These are phyloP conservation scores for Globisporangium mamillatum DNA, from an alignment of 352 stramenopile species.

Conservation along the genomic window DNA sequence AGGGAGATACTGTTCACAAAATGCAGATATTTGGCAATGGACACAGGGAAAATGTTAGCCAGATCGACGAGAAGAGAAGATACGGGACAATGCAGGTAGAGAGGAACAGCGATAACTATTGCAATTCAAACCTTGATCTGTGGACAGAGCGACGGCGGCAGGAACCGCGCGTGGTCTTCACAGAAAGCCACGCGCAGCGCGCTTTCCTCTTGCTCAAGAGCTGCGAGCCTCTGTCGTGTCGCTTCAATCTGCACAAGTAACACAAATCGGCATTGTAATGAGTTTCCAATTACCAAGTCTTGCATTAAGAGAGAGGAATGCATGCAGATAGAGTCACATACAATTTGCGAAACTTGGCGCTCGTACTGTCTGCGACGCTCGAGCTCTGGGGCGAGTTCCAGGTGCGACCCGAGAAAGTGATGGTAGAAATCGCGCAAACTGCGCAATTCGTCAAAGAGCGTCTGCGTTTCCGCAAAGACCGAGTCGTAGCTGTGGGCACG, in stretches of 20 bases:
- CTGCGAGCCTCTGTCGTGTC: constrained; percentile 44
- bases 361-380: constrained; percentile 56
- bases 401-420: constrained; percentile 72
- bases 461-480: constrained; percentile 63
- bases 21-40: not conserved
- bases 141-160: constrained; percentile 67
- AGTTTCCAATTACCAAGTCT: not conserved
- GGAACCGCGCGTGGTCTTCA: constrained; percentile 59
- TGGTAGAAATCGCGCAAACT: constrained; percentile 82
- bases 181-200: constrained; percentile 42
- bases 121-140: constrained; percentile 52
- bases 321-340: constrained; percentile 16
- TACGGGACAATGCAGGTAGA: not conserved
- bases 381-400: constrained; percentile 53
- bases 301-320: not conserved
- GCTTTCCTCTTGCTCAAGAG: constrained; percentile 48
- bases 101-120: not conserved
- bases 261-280: constrained; percentile 3
- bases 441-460: constrained; percentile 72
- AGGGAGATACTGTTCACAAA: constrained; percentile 39
- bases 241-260: constrained; percentile 43
- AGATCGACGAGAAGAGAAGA: not conserved
- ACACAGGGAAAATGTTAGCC: not conserved
- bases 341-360: constrained; percentile 42
- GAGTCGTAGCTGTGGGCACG: constrained; percentile 45